Base-by-base conservation (phyloP, 192 early-diverging fungal genomes). In the Thamnidium elegans region DNA sequence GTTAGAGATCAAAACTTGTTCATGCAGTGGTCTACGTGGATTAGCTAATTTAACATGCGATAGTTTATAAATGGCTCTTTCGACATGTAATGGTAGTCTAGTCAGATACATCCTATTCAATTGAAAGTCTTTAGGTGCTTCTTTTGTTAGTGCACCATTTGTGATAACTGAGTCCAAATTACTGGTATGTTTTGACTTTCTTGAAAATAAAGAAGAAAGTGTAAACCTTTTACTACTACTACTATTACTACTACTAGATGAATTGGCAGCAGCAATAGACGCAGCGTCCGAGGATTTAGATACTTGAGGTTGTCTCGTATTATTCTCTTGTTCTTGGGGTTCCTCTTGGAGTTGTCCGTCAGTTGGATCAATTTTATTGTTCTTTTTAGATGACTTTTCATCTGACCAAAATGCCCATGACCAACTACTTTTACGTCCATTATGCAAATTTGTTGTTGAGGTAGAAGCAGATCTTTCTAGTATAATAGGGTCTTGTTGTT, bases 1-100 rank as follows among this genome's bases (percentile, higher is more conserved):
- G 51, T 91, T 91, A 11, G 89, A 88, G 42, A 91, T 80, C 56
- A 89, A 65, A 7, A 91, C 89, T 69, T 91, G 89, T 34, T 91
- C 84, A 46, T 86, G 73, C 14, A 91, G 63, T 17, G 89, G 86
- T 4, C 89, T 84, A 8, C 87, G 76, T 15, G 86, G 84, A 65
- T 88, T 91, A 7, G 87, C 88, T 50, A 91, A 70, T 68, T 91
- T 91, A 7, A 87, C 84, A 23, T 88, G 87, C 1, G 86, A 86
- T 19, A 89, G 66, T 20, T 87, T 86, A 67, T 89, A 91, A 19
- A 91, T 85, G 2, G 90, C 87, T 47, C 90, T 79, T 66, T 91
- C 90, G 48, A 91, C 85, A 54, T 91, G 88, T 15, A 91, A 85
- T 0, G 90, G 90, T 61, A 88, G 65, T 2, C 90, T 82, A 11